Conservation (phyloP, 2,329 filamentous ascomycete species). For the Sclerotiophoma versabilis region DNA sequence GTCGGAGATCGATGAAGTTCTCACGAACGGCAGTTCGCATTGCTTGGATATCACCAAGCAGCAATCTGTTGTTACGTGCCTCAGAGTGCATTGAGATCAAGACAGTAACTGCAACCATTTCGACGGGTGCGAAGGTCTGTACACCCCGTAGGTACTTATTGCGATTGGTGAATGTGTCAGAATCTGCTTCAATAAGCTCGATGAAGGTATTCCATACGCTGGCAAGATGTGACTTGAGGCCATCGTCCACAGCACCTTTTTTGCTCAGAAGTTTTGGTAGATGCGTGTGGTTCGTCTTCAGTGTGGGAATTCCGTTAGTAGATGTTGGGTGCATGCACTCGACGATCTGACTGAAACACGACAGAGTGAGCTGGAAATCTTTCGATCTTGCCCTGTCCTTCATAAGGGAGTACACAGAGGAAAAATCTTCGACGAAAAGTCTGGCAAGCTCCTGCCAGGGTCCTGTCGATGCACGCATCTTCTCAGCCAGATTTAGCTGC, state of each 20-base stretch:
- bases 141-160: constrained; percentile 33
- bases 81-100: constrained; percentile 44
- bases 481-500: constrained; percentile 55
- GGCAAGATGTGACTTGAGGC: constrained; percentile 42
- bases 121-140: constrained; percentile 48
- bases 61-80: constrained; percentile 32
- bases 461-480: constrained; percentile 55
- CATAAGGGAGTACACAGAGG: constrained; percentile 42
- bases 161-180: constrained; percentile 40
- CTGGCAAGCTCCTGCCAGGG: constrained; percentile 56
- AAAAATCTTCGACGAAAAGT: constrained; percentile 54
- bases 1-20: constrained; percentile 38
- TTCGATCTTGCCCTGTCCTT: constrained; percentile 39
- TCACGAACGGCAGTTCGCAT: constrained; percentile 37
- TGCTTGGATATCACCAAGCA: constrained; percentile 40
- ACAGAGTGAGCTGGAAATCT: constrained; percentile 45
- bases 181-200: constrained; percentile 35
- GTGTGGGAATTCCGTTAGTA: constrained; percentile 31
- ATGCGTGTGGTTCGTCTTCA: constrained; percentile 30
- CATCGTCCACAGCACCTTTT: constrained; percentile 34
- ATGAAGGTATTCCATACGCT: constrained; percentile 43
- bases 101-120: constrained; percentile 44
- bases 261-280: constrained; percentile 40
- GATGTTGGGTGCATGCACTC: constrained; percentile 39
- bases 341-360: constrained; percentile 49